Percentiles rank a stretch among this genome's conserved stretches.
These are phyloP conservation scores for Hymenoscyphus albidus DNA, from an alignment of 2,329 filamentous ascomycete genomes.

Conservation along the genomic window DNA sequence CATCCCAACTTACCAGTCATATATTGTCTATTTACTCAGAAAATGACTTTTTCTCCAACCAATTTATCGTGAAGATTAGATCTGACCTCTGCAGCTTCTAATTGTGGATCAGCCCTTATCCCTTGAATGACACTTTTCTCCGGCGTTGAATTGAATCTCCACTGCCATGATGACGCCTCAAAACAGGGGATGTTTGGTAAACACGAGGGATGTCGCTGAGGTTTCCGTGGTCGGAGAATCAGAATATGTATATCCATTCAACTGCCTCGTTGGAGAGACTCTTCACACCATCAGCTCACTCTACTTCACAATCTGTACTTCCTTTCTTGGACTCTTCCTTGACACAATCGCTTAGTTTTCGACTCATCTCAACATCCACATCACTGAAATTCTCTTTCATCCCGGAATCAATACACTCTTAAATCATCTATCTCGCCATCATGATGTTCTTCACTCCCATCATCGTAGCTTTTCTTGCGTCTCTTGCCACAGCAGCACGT, in stretches of 20 bases:
- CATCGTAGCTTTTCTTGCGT: constrained; percentile 3
- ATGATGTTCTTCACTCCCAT: constrained; percentile 11
- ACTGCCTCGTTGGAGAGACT: neutral
- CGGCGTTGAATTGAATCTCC: neutral
- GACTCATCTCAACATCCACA: neutral
- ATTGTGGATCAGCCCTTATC: neutral
- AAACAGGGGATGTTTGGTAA: neutral
- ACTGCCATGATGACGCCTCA: neutral
- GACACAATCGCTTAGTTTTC: constrained; percentile 2
- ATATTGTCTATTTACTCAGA: neutral
- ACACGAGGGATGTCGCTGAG: neutral
- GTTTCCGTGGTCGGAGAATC: neutral
- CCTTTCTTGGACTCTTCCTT: constrained; percentile 1
- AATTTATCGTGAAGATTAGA: neutral
- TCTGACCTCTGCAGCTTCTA: neutral
- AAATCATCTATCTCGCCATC: neutral
- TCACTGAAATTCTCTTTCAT: neutral
- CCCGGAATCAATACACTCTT: neutral
- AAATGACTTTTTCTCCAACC: neutral
- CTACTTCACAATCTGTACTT: constrained; percentile 2
- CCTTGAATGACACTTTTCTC: neutral
- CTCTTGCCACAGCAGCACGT: constrained; percentile 1
- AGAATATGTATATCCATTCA: constrained; percentile 5
- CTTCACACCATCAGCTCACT: constrained; percentile 1
- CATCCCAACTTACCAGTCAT: neutral